Evolutionary conservation across 179 eudicot genomes (phyloP).

Genomic region (Beta macrorhiza): DNA sequence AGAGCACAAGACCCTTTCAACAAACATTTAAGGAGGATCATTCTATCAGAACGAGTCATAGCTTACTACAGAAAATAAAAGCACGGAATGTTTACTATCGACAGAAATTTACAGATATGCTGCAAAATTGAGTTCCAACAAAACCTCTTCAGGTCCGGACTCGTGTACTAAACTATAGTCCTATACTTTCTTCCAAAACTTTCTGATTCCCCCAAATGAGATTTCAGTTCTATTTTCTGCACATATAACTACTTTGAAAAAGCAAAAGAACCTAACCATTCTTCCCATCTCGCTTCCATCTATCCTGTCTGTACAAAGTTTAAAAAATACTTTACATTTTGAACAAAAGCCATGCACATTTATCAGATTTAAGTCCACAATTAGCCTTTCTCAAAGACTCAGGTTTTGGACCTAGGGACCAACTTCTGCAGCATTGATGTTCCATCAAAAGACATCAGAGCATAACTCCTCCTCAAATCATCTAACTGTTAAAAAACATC

Average conservation of each 20-base stretch:
- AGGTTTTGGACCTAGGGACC: slow-evolving; percentile 25
- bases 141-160: neutral
- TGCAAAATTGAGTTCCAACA: neutral
- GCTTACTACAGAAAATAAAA: too few species aligned
- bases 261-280: neutral
- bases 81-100: neutral
- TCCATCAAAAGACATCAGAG: slow-evolving; percentile 60
- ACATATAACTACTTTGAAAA: neutral
- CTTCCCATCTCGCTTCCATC: neutral
- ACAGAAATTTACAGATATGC: neutral
- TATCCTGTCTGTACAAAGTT: slow-evolving; percentile 15
- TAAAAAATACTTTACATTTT: slow-evolving; percentile 4
- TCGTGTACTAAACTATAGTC: neutral
- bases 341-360: neutral
- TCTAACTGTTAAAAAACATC: slow-evolving; percentile 43
- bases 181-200: neutral
- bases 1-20: too few species aligned
- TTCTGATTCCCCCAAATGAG: neutral
- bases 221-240: slow-evolving; percentile 9
- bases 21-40: too few species aligned
- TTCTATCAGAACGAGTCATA: too few species aligned
- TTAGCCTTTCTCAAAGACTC: neutral
- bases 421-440: slow-evolving; percentile 63
- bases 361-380: neutral
- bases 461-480: slow-evolving; percentile 32